These are phyloP conservation scores for Clavispora fructus DNA, from an alignment of 805 yeast species.

Conservation along the genomic window DNA sequence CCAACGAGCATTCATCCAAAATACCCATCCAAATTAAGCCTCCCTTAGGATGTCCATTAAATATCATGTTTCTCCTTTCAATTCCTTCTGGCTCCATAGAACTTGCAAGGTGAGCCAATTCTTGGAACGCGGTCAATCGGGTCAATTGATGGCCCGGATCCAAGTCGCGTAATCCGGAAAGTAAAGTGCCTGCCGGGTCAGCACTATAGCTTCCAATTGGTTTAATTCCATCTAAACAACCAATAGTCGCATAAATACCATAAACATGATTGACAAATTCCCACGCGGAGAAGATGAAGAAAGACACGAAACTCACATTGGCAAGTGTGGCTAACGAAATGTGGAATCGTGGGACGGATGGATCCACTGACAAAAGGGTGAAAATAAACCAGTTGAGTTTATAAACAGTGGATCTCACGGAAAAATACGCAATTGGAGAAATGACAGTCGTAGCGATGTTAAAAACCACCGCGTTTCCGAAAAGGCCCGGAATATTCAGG, in stretches of 20 bases:
- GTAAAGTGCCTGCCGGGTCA: slow-evolving; percentile 57
- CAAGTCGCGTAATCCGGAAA: slow-evolving; percentile 59
- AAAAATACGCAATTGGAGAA: slow-evolving; percentile 35
- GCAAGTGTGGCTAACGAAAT: slow-evolving; percentile 16
- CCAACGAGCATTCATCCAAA: slow-evolving; percentile 53
- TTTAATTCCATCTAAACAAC: slow-evolving; percentile 63
- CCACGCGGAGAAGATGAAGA: slow-evolving; percentile 39
- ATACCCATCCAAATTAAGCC: slow-evolving; percentile 54
- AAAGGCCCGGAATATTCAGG: slow-evolving; percentile 20
- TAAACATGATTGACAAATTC: slow-evolving; percentile 55
- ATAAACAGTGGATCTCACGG: slow-evolving; percentile 41
- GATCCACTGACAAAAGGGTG: slow-evolving; percentile 30
- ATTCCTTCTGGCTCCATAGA: slow-evolving; percentile 31
- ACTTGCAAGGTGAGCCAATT: slow-evolving; percentile 59
- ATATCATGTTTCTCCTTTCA: slow-evolving; percentile 49
- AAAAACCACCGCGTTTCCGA: slow-evolving; percentile 36
- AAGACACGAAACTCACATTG: slow-evolving; percentile 28
- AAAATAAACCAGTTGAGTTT: slow-evolving; percentile 24
- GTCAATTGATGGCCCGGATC: slow-evolving; percentile 25
- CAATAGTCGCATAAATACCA: slow-evolving; percentile 63
- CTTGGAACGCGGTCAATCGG: slow-evolving; percentile 69
- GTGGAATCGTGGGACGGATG: slow-evolving; percentile 32
- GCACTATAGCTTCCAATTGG: slow-evolving; percentile 55
- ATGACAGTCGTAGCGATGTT: slow-evolving; percentile 21
- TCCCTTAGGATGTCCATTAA: slow-evolving; percentile 42